phyloP scores from a whole-genome alignment of 2,329 filamentous ascomycete genomes.

The Nothophaeocryptopus gaeumannii region DNA sequence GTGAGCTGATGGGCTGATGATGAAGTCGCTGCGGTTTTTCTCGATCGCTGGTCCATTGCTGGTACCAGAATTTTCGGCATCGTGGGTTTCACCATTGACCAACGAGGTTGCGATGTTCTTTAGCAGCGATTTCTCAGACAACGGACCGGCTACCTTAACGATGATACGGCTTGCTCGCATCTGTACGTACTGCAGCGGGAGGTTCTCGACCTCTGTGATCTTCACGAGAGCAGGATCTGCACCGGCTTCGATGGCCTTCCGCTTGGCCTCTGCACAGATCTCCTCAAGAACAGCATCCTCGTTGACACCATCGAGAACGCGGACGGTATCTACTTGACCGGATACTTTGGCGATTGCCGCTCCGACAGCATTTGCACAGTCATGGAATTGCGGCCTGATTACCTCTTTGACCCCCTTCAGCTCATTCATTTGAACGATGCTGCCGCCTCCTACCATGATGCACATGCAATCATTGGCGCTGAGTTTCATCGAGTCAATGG shows the following conservation, averaged over 20 bases:
- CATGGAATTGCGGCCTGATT: not conserved
- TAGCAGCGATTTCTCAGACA: constrained; percentile 1
- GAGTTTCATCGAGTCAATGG: constrained; percentile 3
- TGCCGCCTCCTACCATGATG: constrained; percentile 5
- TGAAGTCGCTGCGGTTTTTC: constrained; percentile 5
- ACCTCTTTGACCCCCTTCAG: constrained; percentile 1
- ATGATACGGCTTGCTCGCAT: not conserved
- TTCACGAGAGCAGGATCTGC: not conserved
- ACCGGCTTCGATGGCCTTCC: not conserved
- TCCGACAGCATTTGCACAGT: constrained; percentile 3
- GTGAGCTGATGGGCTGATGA: constrained; percentile 1
- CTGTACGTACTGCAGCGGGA: constrained; percentile 1
- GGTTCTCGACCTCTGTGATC: constrained; percentile 1
- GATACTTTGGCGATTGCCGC: constrained; percentile 3
- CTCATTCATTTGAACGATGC: constrained; percentile 1
- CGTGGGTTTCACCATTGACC: not conserved
- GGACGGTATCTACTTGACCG: not conserved
- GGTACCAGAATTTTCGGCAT: not conserved
- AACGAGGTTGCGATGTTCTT: not conserved
- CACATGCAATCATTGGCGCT: not conserved
- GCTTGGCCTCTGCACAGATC: constrained; percentile 1
- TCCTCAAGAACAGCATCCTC: not conserved
- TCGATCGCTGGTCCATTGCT: not conserved
- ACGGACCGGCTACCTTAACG: constrained; percentile 1
- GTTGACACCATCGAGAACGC: constrained; percentile 1